A percentile compares a stretch with the other conserved stretches of the same genome.
phyloP scores from a whole-genome alignment of 106 monocot species.

The Dioscorea zingiberensis region DNA sequence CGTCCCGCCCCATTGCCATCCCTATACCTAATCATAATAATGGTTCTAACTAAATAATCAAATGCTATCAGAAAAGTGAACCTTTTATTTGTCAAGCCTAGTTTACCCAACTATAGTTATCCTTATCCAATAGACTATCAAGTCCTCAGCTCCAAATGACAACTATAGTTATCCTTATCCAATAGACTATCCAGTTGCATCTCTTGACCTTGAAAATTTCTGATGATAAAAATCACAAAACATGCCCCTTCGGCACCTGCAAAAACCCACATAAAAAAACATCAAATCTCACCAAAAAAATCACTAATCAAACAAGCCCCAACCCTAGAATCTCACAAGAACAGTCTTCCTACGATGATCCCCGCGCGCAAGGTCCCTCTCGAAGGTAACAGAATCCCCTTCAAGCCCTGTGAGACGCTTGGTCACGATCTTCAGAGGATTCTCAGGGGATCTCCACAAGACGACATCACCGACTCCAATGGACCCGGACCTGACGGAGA shows the following conservation, averaged over 20 bases:
- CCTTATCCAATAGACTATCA: too few relatives aligned
- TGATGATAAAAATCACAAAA: too few relatives aligned
- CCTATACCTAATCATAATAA: too few relatives aligned
- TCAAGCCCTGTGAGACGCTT: slow-evolving; percentile 80
- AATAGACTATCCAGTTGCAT: too few relatives aligned
- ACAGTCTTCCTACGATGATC: slow-evolving; percentile 29
- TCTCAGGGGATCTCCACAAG: slow-evolving; percentile 55
- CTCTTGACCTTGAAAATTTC: too few relatives aligned
- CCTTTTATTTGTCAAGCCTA: too few relatives aligned
- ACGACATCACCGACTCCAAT: slow-evolving; percentile 59
- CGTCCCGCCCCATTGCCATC: too few relatives aligned
- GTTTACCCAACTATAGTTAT: too few relatives aligned
- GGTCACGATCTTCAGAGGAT: slow-evolving; percentile 53
- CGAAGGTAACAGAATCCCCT: slow-evolving; percentile 51
- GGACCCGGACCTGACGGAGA: slow-evolving; percentile 27
- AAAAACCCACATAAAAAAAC: slow-evolving; percentile 1
- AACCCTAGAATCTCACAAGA: slow-evolving; percentile 33
- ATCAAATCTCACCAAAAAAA: not conserved
- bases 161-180: too few relatives aligned
- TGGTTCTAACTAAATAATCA: too few relatives aligned
- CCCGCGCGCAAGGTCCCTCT: slow-evolving; percentile 29
- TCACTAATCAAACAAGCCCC: not conserved
- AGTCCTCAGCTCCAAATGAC: too few relatives aligned
- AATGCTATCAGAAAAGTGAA: too few relatives aligned
- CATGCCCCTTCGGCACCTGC: slow-evolving; percentile 81